Percentiles rank a stretch among this genome's conserved stretches.
These are phyloP conservation scores for Verticillium klebahnii DNA, from an alignment of 2,329 filamentous ascomycete genomes.

Conservation along the genomic window DNA sequence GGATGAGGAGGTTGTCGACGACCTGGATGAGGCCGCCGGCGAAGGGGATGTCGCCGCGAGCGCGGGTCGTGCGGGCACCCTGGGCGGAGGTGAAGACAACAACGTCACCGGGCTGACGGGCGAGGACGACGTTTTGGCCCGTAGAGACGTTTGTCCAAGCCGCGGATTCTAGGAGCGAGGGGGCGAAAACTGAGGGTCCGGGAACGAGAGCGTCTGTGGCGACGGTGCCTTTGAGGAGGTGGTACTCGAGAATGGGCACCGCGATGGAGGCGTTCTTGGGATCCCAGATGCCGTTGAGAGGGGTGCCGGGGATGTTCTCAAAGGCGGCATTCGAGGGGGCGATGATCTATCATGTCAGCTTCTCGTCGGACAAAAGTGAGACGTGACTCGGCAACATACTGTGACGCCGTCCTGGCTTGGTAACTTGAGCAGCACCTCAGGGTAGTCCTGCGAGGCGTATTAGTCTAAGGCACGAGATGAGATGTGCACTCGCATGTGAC, in stretches of 20 bases:
- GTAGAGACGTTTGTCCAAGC: slow-evolving; percentile 43
- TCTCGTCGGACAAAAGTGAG: background rate
- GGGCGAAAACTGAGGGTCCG: slow-evolving; percentile 32
- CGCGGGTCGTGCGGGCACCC: slow-evolving; percentile 37
- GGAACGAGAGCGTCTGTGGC: slow-evolving; percentile 28
- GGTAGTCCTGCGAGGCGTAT: slow-evolving; percentile 34
- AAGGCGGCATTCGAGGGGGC: slow-evolving; percentile 56
- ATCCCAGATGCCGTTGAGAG: slow-evolving; percentile 41
- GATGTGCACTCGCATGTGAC: background rate
- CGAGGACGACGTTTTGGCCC: slow-evolving; percentile 43
- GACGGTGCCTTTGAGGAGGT: slow-evolving; percentile 52
- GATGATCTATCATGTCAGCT: slow-evolving; percentile 34
- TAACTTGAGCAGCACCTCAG: slow-evolving; percentile 37
- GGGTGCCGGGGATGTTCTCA: slow-evolving; percentile 47
- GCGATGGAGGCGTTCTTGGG: slow-evolving; percentile 38
- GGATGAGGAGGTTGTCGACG: slow-evolving; percentile 46
- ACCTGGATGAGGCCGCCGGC: slow-evolving; percentile 46
- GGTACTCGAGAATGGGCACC: slow-evolving; percentile 53
- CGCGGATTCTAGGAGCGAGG: slow-evolving; percentile 36
- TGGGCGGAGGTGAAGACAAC: slow-evolving; percentile 33
- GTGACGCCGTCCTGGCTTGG: slow-evolving; percentile 39
- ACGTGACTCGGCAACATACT: slow-evolving; percentile 21
- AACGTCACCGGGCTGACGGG: slow-evolving; percentile 35
- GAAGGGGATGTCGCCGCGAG: slow-evolving; percentile 39
- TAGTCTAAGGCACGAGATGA: background rate